Evolutionary conservation across 169 alveolate species (phyloP), one percentile per base, ranked within the genome.

Genomic region (Plasmodium falciparum): DNA sequence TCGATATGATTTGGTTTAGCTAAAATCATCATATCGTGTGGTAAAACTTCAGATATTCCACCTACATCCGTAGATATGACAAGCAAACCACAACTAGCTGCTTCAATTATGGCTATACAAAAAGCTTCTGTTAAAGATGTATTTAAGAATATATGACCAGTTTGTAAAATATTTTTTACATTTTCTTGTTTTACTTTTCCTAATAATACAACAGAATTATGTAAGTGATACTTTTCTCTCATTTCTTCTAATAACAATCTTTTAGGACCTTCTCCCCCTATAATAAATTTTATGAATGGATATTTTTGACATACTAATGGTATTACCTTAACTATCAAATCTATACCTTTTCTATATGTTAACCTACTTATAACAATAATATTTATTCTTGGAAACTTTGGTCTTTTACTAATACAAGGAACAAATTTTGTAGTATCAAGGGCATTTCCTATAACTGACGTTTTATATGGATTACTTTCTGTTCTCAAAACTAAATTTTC

Each of bases 21-120:
- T 52, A 94, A 89, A 9, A 94, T 88, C 66, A 94, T 88, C 95
- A 94, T 92, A 67, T 94, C 96, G 5, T 70, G 75, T 0, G 96
- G 96, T 26, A 94, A 69, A 6, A 94, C 98, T 73, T 98, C 99
- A 1, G 99, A 98, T 0, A 98, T 97, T 2, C 99, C 99, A 9
- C 99, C 99, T 13, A 98, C 99, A 90, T 97, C 95, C 20, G 99
- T 98, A 1, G 99, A 95, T 6, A 99, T 99, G 15, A 98, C 98
- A 70, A 97, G 94, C 20, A 99, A 93, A 5, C 99, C 99, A 61
- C 99, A 98, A n/a, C 99, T 97, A 13, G 99, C 99, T 20, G 99
- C 99, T 92, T 99, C 99, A 20, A 90, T 73, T 3, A 98, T 97
- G 26, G 99, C 99, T n/a, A 98, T 98, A 92, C 99, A 98, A 95